Conservation (phyloP, 1,139 yeast genomes). For the Debaryomyces subglobosus region DNA sequence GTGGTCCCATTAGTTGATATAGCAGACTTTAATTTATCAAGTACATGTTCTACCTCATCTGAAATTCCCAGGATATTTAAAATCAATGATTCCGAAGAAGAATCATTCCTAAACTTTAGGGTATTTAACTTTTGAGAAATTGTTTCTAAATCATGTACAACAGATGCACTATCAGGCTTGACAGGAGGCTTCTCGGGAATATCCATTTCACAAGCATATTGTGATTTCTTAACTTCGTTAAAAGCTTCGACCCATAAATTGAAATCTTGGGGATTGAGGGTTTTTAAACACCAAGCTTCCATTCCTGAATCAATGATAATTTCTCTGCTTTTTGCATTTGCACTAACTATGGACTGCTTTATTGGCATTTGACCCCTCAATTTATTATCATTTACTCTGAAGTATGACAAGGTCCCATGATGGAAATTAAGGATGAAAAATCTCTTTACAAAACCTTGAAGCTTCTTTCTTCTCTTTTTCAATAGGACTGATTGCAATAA, state of each 20-base stretch:
- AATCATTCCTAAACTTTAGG: slow-evolving; percentile 20
- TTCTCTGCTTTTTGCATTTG: slow-evolving; percentile 66
- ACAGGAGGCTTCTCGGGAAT: slow-evolving; percentile 8
- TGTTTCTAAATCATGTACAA: slow-evolving; percentile 19
- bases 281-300: slow-evolving; percentile 90
- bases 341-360: slow-evolving; percentile 76
- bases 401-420: slow-evolving; percentile 83
- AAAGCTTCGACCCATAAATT: slow-evolving; percentile 83
- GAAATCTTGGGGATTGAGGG: slow-evolving; percentile 67
- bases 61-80: slow-evolving; percentile 19
- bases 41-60: slow-evolving; percentile 21
- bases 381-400: slow-evolving; percentile 65
- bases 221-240: slow-evolving; percentile 45
- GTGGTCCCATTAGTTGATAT: slow-evolving; percentile 8
- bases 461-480: slow-evolving; percentile 73
- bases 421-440: slow-evolving; percentile 81
- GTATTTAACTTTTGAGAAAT: slow-evolving; percentile 27
- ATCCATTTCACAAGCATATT: slow-evolving; percentile 3
- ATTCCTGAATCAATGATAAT: slow-evolving; percentile 91
- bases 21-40: slow-evolving; percentile 17
- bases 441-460: slow-evolving; percentile 84
- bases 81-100: slow-evolving; percentile 15
- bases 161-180: slow-evolving; percentile 12
- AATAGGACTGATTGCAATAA: slow-evolving; percentile 73
- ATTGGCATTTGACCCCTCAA: slow-evolving; percentile 94